These are phyloP conservation scores for Cucumis hystrix DNA, from an alignment of 306 rosid genomes.

Conservation along the genomic window DNA sequence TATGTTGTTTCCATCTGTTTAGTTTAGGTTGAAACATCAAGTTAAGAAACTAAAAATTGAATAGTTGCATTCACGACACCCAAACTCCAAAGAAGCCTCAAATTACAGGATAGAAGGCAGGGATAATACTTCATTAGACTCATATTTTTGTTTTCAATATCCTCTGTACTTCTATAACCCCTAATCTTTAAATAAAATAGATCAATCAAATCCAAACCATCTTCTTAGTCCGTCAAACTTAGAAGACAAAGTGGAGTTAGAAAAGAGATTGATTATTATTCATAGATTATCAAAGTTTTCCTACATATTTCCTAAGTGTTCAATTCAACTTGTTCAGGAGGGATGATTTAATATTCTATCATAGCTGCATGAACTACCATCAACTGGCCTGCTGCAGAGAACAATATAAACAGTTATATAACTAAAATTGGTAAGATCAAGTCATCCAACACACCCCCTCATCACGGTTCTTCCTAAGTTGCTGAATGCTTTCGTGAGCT, in stretches of 20 bases:
- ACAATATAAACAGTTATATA: not conserved
- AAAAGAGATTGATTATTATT: not conserved
- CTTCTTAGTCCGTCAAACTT: not conserved
- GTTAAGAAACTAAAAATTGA: not conserved
- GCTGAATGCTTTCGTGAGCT: constrained; percentile 48
- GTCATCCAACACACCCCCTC: constrained; percentile 40
- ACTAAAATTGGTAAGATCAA: not conserved
- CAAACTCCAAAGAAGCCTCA: not conserved
- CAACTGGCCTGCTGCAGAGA: not conserved
- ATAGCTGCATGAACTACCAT: not conserved
- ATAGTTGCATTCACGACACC: not conserved
- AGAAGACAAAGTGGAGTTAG: not conserved
- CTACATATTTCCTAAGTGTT: not conserved
- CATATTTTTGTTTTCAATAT: not conserved
- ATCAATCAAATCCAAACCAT: not conserved
- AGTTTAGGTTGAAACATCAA: not conserved
- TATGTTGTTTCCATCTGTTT: not conserved
- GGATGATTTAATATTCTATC: not conserved
- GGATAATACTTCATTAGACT: not conserved
- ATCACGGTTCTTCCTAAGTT: constrained; percentile 60
- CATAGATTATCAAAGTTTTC: not conserved
- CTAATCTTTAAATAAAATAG: not conserved
- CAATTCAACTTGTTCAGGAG: not conserved
- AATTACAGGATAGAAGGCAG: not conserved
- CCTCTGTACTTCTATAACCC: not conserved